Percentiles rank a stretch among this genome's conserved stretches.
Evolutionary conservation across 179 eudicot species (phyloP).

Genomic region (Carnegiea gigantea): DNA sequence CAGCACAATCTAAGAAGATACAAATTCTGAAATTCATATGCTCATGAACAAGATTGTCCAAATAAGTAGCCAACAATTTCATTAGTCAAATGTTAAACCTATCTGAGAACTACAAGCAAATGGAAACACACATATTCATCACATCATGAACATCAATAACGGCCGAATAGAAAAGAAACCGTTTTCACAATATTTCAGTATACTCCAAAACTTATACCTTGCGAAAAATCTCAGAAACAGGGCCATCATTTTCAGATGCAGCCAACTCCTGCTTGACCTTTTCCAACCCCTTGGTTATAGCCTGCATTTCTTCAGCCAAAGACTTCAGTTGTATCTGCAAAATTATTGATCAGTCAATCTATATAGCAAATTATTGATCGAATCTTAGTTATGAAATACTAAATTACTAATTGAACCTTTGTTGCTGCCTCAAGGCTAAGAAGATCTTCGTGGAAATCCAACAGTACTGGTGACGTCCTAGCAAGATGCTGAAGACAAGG

Average conservation of each 20-base stretch:
- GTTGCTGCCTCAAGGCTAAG: conserved; percentile 73
- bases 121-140: neutral
- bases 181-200: neutral
- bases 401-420: conserved; percentile 49
- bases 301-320: conserved; percentile 91
- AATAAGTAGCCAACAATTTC: neutral
- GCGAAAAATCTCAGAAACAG: conserved; percentile 57
- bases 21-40: neutral
- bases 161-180: neutral
- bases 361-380: conserved; percentile 9
- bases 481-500: conserved; percentile 30
- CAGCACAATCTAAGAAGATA: neutral
- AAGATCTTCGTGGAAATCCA: conserved; percentile 83
- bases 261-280: conserved; percentile 70
- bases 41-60: neutral
- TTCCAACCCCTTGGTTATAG: conserved; percentile 83
- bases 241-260: conserved; percentile 79
- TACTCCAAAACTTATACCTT: conserved; percentile 41
- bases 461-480: conserved; percentile 70
- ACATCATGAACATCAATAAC: neutral
- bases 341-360: conserved; percentile 16
- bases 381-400: neutral
- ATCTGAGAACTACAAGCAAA: neutral
- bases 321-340: conserved; percentile 76
- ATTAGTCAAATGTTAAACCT: neutral